phyloP scores from a whole-genome alignment of 2,329 filamentous ascomycete genomes.

The Calonectria ilicicola region DNA sequence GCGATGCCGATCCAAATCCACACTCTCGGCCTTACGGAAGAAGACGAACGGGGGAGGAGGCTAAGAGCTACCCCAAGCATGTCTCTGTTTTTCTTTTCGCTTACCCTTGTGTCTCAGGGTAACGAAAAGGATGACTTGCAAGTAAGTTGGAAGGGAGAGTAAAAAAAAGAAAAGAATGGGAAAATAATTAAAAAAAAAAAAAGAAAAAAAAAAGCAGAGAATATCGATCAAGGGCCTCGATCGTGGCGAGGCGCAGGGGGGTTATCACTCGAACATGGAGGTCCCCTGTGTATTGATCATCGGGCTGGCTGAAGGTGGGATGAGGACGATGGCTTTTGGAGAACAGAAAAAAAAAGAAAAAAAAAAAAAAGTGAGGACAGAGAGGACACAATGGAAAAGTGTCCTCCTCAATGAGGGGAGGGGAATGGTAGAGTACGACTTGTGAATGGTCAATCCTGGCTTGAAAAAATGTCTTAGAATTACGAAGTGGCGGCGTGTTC shows the following conservation, averaged over 20 bases:
- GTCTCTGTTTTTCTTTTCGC: background rate
- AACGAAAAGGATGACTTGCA: background rate
- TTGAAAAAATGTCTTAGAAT: background rate
- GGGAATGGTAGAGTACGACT: background rate
- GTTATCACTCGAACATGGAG: background rate
- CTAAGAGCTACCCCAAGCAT: background rate
- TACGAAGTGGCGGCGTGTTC: background rate
- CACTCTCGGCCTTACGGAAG: background rate
- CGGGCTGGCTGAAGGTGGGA: background rate
- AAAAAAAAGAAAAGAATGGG: background rate
- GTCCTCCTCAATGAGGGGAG: background rate
- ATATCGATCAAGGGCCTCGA: background rate
- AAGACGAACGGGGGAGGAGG: background rate
- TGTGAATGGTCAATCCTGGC: background rate
- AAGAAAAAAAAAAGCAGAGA: background rate
- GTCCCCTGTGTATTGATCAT: background rate
- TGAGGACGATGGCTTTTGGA: background rate
- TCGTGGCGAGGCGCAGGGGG: background rate
- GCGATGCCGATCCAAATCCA: slow-evolving; percentile 12
- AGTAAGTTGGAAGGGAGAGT: background rate
- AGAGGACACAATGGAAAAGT: background rate
- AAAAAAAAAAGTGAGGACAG: background rate
- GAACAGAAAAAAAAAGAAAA: background rate
- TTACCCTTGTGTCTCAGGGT: background rate
- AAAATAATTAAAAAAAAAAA: background rate